Percentiles rank a stretch among this genome's conserved stretches.
Conservation (phyloP, 345 rosid species). For the Ailanthus altissimus region DNA sequence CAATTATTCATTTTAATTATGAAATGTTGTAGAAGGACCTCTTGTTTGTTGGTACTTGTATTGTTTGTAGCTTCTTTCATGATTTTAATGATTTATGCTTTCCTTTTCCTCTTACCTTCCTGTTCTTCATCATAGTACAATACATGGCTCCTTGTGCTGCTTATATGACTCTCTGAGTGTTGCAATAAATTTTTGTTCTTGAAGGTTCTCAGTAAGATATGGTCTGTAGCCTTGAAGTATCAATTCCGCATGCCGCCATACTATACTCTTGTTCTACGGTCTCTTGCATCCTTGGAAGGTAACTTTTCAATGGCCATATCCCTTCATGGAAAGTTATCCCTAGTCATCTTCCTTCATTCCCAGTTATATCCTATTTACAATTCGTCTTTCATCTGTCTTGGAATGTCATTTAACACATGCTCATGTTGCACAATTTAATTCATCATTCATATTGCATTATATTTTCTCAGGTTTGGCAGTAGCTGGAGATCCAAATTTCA, state of each 20-base stretch:
- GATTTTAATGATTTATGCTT: background rate
- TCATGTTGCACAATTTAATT: background rate
- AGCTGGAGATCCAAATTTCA: slow-evolving; percentile 75
- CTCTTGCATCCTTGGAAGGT: slow-evolving; percentile 98
- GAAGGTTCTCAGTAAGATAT: slow-evolving; percentile 83
- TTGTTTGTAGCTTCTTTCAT: background rate
- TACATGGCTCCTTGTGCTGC: slow-evolving; percentile 3
- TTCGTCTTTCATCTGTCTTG: background rate
- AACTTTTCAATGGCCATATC: slow-evolving; percentile 15
- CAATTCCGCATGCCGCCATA: slow-evolving; percentile 97
- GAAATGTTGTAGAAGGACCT: background rate
- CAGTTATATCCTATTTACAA: background rate
- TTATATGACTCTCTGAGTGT: slow-evolving; percentile 8
- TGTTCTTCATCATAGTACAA: slow-evolving; percentile 2
- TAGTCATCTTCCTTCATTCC: background rate
- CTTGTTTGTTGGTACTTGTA: background rate
- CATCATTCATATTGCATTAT: slow-evolving; percentile 17
- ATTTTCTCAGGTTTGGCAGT: slow-evolving; percentile 75
- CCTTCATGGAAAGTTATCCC: slow-evolving; percentile 38
- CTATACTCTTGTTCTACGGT: slow-evolving; percentile 89
- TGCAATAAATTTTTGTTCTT: slow-evolving; percentile 9
- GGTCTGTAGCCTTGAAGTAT: slow-evolving; percentile 86
- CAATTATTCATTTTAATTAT: no score
- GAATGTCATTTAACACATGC: background rate
- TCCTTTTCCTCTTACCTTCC: background rate